Evolutionary conservation across 192 early-diverging fungal genomes (phyloP).

Genomic region (Coemansia sp.): DNA sequence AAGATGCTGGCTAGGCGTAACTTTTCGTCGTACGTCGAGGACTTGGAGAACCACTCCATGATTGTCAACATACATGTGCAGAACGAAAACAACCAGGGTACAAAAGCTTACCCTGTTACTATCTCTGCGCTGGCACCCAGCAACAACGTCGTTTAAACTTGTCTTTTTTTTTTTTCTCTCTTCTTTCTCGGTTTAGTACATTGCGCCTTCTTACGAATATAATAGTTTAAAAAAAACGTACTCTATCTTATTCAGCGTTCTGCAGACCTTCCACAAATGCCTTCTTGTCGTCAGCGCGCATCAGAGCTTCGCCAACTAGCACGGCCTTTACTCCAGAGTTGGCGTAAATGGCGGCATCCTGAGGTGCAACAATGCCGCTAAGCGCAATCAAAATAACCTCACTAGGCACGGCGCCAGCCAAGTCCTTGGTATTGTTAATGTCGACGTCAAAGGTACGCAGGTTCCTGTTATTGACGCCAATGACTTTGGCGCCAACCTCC

Average conservation of each 20-base stretch:
- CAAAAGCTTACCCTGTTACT: constrained; percentile 54
- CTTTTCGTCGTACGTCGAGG: constrained; percentile 59
- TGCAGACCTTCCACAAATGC: constrained; percentile 74
- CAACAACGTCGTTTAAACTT: constrained; percentile 22
- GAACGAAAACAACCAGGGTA: constrained; percentile 55
- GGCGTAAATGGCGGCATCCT: constrained; percentile 82
- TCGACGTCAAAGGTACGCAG: constrained; percentile 97
- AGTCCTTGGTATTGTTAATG: constrained; percentile 74
- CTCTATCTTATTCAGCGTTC: constrained; percentile 1
- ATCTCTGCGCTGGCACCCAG: constrained; percentile 36
- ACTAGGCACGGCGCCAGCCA: constrained; percentile 72
- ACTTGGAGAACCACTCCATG: constrained; percentile 32
- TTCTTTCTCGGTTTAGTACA: constrained; percentile 7
- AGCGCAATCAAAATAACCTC: constrained; percentile 80
- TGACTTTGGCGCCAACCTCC: constrained; percentile 76
- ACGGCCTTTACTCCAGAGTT: constrained; percentile 78
- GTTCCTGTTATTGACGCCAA: constrained; percentile 99
- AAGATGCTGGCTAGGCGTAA: constrained; percentile 65
- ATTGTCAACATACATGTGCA: constrained; percentile 61
- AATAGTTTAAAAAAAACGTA: background rate
- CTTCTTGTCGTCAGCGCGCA: constrained; percentile 76
- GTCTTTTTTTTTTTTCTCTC: background rate
- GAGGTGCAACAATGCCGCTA: constrained; percentile 82
- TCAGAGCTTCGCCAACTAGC: constrained; percentile 94
- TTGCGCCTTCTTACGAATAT: background rate